Evolutionary conservation across 148 eudicot species (phyloP).

Genomic region (Nepenthes gracilis): DNA sequence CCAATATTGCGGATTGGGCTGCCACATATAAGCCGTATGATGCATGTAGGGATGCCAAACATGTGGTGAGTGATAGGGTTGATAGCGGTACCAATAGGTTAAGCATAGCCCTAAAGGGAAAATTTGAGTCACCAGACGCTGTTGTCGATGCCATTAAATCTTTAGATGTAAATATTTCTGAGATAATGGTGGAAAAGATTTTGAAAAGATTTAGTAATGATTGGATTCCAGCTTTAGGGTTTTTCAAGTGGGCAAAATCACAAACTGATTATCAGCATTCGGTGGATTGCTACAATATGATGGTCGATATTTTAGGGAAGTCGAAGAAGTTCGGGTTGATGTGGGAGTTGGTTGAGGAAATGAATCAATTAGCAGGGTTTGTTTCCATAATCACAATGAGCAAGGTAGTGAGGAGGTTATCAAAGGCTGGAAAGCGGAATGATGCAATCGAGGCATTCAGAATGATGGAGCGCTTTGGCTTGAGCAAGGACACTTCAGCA

Average conservation of each 20-base stretch:
- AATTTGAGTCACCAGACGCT: conserved; percentile 36
- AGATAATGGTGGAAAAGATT: conserved; percentile 42
- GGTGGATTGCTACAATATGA: conserved; percentile 36
- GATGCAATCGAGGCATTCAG: conserved; percentile 52
- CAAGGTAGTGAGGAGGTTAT: conserved; percentile 60
- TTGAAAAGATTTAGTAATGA: conserved; percentile 60
- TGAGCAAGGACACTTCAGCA: conserved; percentile 35
- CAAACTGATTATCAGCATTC: conserved; percentile 26
- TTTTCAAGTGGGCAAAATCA: conserved; percentile 66
- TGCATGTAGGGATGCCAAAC: conserved; percentile 23
- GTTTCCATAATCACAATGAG: conserved; percentile 45
- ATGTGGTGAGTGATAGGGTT: conserved; percentile 18
- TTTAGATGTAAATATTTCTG: conserved; percentile 24
- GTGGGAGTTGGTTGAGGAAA: conserved; percentile 67
- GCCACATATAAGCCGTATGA: conserved; percentile 23
- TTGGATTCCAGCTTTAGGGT: conserved; percentile 56
- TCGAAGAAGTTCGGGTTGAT: conserved; percentile 50
- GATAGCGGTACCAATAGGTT: conserved; percentile 48
- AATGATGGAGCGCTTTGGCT: conserved; percentile 32
- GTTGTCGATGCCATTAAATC: conserved; percentile 27
- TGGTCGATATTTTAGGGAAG: conserved; percentile 75
- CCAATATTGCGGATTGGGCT: conserved; percentile 48
- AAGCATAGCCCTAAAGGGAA: conserved; percentile 26
- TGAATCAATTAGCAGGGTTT: conserved; percentile 36
- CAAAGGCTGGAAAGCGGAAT: conserved; percentile 34